Evolutionary conservation across 768 basidiomycete species (phyloP), one percentile per base, ranked within the genome.

Genomic region (Lanmaoa rubissima): DNA sequence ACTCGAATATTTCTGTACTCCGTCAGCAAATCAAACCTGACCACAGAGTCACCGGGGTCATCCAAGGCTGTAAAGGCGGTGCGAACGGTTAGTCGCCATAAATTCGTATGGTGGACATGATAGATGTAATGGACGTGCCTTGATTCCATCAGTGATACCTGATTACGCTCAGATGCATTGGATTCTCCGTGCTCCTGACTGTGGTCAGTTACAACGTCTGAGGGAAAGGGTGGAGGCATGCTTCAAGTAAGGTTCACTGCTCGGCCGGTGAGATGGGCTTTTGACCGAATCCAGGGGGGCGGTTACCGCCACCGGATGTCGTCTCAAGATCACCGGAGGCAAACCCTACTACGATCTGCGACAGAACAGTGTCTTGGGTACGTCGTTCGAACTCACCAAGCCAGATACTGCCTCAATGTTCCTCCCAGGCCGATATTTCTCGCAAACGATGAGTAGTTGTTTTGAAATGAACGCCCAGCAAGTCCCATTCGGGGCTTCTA

Each of bases 21-120:
- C 82, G 94, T 13, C 94, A 96, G 70, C 94, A 96, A 74, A 84
- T 93, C 57, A 85, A 86, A 68, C 93, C 94, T 0, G 82, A 86
- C 45, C 81, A 87, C 60, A 86, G 93, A 24, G 77, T 94, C 8
- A 88, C 93, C 64, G 91, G 93, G 4, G 77, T 90, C 48, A 78
- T 94, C 34, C 75, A 83, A 61, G 90, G 90, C 34, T 80, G 79
- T 35, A 76, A 87, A 60, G 86, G 87, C 79, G 73, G 79, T 13
- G 74, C 86, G 3, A 93, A 93, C 67, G 84, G 90, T 88, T 63
- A 57, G 78, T 64, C 28, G 14, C 53, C 32, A 53, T 35, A 51
- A 17, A 19, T 35, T 52, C 44, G 46, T 42, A 14, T 13, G 26
- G 12, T 24, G n/a, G 28, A 40, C 28, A 13, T 17, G 32, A 39